Percentiles rank a stretch among this genome's conserved stretches.
Conservation (phyloP, 2,329 filamentous ascomycete species). For the Furcasterigmium furcatum region DNA sequence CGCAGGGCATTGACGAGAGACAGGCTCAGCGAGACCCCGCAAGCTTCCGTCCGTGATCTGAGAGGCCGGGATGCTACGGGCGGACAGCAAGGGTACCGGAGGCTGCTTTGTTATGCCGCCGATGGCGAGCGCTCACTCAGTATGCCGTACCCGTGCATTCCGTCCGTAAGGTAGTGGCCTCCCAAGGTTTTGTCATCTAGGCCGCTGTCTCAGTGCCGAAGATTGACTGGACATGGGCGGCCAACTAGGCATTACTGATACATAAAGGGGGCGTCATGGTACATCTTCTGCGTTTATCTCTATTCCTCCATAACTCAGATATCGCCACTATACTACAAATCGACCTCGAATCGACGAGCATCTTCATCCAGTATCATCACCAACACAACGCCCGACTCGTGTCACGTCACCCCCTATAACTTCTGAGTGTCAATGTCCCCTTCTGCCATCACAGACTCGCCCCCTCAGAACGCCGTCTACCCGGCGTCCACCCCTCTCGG, state of each 20-base stretch:
- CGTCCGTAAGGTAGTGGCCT: too few species aligned
- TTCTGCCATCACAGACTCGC: conserved; percentile 51
- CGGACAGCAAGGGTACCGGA: too few species aligned
- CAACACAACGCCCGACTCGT: neutral
- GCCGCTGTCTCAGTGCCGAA: too few species aligned
- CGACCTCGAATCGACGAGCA: neutral
- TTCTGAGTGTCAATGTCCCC: conserved; percentile 48
- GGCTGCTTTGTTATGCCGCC: too few species aligned
- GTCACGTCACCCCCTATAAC: conserved; percentile 5
- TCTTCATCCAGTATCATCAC: neutral
- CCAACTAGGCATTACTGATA: neutral
- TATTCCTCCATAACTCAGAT: too few species aligned
- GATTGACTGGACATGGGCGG: too few species aligned
- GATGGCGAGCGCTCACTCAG: too few species aligned
- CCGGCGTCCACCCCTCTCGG: conserved; percentile 31
- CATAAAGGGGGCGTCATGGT: neutral
- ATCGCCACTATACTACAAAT: neutral
- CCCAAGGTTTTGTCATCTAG: too few species aligned
- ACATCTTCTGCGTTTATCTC: neutral
- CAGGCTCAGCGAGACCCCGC: conserved; percentile 1
- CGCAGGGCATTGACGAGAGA: conserved; percentile 2
- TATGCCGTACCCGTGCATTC: too few species aligned
- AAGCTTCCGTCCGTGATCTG: neutral
- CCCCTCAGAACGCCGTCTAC: conserved; percentile 39
- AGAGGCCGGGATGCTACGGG: conserved; percentile 3